Conservation (phyloP, 1,284 basidiomycete species). For the Termitomyces sp. region DNA sequence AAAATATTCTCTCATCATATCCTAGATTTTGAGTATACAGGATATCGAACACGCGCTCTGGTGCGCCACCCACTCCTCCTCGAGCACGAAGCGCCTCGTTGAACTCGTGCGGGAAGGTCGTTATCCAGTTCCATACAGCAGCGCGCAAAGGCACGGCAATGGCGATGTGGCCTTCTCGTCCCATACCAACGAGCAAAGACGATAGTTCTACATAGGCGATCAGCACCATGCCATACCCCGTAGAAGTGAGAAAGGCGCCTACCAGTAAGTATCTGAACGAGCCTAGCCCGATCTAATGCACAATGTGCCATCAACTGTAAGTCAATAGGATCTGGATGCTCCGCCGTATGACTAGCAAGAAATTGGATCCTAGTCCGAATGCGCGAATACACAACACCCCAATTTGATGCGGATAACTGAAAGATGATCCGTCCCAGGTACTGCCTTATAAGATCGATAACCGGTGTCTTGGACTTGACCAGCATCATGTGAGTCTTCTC, state of each 20-base stretch:
- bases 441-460: conserved; percentile 61
- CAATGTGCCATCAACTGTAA: conserved; percentile 72
- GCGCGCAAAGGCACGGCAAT: conserved; percentile 73
- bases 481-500: conserved; percentile 66
- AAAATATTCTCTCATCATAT: conserved; percentile 54
- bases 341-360: conserved; percentile 50
- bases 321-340: conserved; percentile 64
- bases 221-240: not conserved
- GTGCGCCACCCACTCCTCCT: conserved; percentile 70
- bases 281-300: conserved; percentile 58
- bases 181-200: conserved; percentile 81
- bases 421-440: conserved; percentile 80
- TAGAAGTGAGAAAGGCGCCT: conserved; percentile 6
- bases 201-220: conserved; percentile 57
- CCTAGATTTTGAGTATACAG: conserved; percentile 57
- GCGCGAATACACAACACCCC: conserved; percentile 74
- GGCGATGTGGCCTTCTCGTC: conserved; percentile 67
- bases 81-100: conserved; percentile 63
- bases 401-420: conserved; percentile 88
- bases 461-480: conserved; percentile 48
- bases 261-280: conserved; percentile 68
- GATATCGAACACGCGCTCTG: conserved; percentile 80
- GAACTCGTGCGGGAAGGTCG: conserved; percentile 78
- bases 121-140: conserved; percentile 92
- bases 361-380: conserved; percentile 70